phyloP scores from a whole-genome alignment of 345 rosid genomes.

The Alliaria petiolata region DNA sequence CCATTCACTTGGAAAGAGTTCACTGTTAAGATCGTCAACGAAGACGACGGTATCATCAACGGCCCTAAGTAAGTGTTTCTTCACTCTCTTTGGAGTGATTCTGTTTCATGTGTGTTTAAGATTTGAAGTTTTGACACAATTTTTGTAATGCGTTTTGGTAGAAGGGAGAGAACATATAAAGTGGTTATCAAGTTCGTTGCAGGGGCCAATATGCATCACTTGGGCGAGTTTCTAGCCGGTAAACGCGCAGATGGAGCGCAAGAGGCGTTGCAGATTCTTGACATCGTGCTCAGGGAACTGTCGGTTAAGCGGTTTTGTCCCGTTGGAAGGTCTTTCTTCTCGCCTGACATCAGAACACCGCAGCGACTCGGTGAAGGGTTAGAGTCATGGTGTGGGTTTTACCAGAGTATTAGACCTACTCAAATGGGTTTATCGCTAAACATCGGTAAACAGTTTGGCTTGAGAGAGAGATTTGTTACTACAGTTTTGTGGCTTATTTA shows the following conservation, averaged over 20 bases:
- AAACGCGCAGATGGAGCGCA: conserved; percentile 90
- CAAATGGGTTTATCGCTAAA: conserved; percentile 96
- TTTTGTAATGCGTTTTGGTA: too few relatives aligned
- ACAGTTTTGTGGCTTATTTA: not conserved
- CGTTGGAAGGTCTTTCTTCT: conserved; percentile 88
- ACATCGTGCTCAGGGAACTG: conserved; percentile 85
- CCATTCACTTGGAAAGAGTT: conserved; percentile 92
- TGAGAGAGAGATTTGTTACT: not conserved
- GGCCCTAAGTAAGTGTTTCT: conserved; percentile 67
- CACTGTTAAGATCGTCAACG: conserved; percentile 69
- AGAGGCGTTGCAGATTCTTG: conserved; percentile 86
- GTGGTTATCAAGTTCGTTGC: conserved; percentile 87
- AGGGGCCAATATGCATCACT: conserved; percentile 79
- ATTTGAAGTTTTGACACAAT: not conserved
- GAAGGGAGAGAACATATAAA: conserved; percentile 76
- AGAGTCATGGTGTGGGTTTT: conserved; percentile 99
- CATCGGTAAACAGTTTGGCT: conserved; percentile 52
- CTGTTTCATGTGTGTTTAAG: not conserved
- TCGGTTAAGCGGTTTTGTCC: conserved; percentile 81
- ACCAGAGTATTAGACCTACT: conserved; percentile 95
- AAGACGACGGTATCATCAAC: conserved; percentile 61
- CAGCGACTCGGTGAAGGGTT: conserved; percentile 92
- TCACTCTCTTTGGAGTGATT: not conserved
- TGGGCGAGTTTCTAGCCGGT: conserved; percentile 85
- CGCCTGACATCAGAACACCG: conserved; percentile 74